phyloP scores from a whole-genome alignment of 1,139 yeast genomes.

The Pichia sp. region DNA sequence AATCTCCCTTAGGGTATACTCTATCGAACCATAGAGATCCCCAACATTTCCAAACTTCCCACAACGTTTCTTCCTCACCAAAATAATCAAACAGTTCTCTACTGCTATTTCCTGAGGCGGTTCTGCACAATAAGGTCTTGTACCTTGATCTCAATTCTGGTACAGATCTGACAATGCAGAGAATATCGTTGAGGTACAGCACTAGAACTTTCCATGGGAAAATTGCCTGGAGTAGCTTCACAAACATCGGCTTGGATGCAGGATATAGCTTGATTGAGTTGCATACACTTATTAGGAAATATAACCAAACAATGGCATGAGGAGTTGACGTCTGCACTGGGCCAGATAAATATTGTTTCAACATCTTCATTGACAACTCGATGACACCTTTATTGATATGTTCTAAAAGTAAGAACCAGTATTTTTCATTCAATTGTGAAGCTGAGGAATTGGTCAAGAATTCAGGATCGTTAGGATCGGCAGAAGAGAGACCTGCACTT shows the following conservation, averaged over 20 bases:
- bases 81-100: slow-evolving; percentile 36
- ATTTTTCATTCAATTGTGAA: slow-evolving; percentile 42
- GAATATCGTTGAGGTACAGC: slow-evolving; percentile 54
- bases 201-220: slow-evolving; percentile 67
- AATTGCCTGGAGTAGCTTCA: slow-evolving; percentile 44
- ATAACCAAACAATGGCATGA: slow-evolving; percentile 67
- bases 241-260: slow-evolving; percentile 44
- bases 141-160: slow-evolving; percentile 23
- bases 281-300: slow-evolving; percentile 60
- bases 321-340: slow-evolving; percentile 68
- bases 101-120: slow-evolving; percentile 7
- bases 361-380: slow-evolving; percentile 60
- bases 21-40: slow-evolving; percentile 77
- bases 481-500: neutral
- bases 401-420: slow-evolving; percentile 55
- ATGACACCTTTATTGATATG: slow-evolving; percentile 59
- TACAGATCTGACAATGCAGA: slow-evolving; percentile 32
- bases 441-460: slow-evolving; percentile 34
- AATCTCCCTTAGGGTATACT: slow-evolving; percentile 47
- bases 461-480: slow-evolving; percentile 21
- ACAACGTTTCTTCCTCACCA: slow-evolving; percentile 54
- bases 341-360: slow-evolving; percentile 61
- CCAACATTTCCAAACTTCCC: slow-evolving; percentile 83
- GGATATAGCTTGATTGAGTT: slow-evolving; percentile 50
- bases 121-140: slow-evolving; percentile 12